Conservation (phyloP, 768 basidiomycete species). For the Cantharellus cinnabarinus region DNA sequence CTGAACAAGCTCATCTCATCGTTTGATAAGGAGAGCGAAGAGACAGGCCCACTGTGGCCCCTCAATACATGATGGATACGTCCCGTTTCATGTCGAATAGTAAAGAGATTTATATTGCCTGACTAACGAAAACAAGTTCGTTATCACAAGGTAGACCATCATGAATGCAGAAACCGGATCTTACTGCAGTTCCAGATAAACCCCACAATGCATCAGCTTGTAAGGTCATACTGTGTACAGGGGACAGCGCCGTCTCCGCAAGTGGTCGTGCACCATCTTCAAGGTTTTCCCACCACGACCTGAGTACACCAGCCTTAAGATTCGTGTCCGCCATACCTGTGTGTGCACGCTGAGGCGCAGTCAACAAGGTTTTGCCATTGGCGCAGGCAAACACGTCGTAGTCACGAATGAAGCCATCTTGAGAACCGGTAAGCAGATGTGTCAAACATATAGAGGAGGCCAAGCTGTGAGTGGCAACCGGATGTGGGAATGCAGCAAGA, state of each 20-base stretch:
- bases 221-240: conserved; percentile 80
- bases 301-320: conserved; percentile 71
- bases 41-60: conserved; percentile 66
- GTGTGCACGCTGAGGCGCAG: conserved; percentile 72
- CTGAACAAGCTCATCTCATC: conserved; percentile 76
- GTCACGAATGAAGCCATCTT: conserved; percentile 83
- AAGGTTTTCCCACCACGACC: conserved; percentile 81
- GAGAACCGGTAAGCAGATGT: conserved; percentile 74
- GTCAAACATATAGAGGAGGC: conserved; percentile 73
- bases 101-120: conserved; percentile 85
- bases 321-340: conserved; percentile 82
- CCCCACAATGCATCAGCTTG: conserved; percentile 90
- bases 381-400: conserved; percentile 81
- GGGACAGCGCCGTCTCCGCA: conserved; percentile 26
- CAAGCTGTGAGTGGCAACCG: conserved; percentile 71
- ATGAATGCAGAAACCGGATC: neutral
- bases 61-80: conserved; percentile 47
- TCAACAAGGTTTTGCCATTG: conserved; percentile 72
- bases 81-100: conserved; percentile 82
- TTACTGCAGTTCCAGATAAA: conserved; percentile 68
- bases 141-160: neutral
- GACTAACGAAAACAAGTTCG: conserved; percentile 24
- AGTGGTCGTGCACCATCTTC: conserved; percentile 7
- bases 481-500: conserved; percentile 78
- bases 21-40: conserved; percentile 59